phyloP scores from a whole-genome alignment of 2,329 filamentous ascomycete genomes.

The Talaromyces funiculosus region DNA sequence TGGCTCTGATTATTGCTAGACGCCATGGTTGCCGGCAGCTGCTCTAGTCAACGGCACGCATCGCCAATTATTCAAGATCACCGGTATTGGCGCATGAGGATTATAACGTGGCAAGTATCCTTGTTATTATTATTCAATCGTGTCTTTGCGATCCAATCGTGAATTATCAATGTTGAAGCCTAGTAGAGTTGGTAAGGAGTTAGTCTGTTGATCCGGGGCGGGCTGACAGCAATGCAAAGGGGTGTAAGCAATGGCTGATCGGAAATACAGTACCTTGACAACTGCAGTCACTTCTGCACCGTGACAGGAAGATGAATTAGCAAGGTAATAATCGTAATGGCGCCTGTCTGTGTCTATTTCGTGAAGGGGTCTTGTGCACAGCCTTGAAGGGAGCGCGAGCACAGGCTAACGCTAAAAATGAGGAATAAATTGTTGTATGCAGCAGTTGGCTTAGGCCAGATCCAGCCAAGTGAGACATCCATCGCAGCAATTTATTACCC shows the following conservation, averaged over 20 bases:
- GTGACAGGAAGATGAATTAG: not conserved
- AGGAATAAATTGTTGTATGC: not conserved
- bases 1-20: conserved; percentile 28
- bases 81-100: not conserved
- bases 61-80: conserved; percentile 26
- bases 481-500: not conserved
- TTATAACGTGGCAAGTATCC: not conserved
- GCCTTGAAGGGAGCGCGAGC: not conserved
- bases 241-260: not conserved
- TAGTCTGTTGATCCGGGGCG: not conserved
- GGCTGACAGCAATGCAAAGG: not conserved
- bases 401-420: not conserved
- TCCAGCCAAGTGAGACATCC: not conserved
- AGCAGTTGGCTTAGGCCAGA: not conserved
- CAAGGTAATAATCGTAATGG: not conserved
- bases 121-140: not conserved
- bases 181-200: not conserved
- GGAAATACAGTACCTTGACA: not conserved
- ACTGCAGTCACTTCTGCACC: not conserved
- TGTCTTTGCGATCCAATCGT: not conserved
- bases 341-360: not conserved
- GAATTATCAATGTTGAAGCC: not conserved
- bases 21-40: conserved; percentile 36
- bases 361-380: not conserved
- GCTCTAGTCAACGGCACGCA: conserved; percentile 35